phyloP scores from a whole-genome alignment of 352 stramenopile species.

The Pythium grandisporangium region DNA sequence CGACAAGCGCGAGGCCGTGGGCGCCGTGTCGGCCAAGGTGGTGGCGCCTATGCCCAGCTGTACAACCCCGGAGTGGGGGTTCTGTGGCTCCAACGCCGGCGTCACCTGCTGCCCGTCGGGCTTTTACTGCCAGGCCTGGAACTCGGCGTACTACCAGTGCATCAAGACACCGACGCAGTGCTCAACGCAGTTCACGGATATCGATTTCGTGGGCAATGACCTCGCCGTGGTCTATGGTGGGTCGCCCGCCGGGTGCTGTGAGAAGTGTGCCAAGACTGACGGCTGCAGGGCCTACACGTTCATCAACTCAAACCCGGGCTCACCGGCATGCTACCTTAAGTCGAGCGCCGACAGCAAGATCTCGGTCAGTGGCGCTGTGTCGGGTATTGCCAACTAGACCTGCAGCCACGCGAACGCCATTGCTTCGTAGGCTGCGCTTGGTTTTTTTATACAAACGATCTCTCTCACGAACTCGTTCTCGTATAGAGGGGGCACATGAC shows the following conservation, averaged over 20 bases:
- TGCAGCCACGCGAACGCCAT: too few relatives aligned
- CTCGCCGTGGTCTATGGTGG: constrained; percentile 6
- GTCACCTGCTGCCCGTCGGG: constrained; percentile 11
- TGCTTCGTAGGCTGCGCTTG: too few relatives aligned
- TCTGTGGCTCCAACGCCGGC: constrained; percentile 2
- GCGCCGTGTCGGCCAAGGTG: constrained; percentile 14
- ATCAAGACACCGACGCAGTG: constrained; percentile 11
- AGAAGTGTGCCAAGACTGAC: constrained; percentile 8
- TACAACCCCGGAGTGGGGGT: constrained; percentile 1
- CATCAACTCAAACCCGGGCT: constrained; percentile 12
- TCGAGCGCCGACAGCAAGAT: neutral
- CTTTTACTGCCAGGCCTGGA: constrained; percentile 19
- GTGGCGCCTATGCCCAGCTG: neutral
- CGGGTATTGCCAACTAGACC: constrained; percentile 1
- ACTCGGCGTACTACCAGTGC: constrained; percentile 12
- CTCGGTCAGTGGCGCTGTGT: neutral
- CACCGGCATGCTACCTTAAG: constrained; percentile 19
- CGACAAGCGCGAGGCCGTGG: constrained; percentile 3
- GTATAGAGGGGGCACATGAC: too few relatives aligned
- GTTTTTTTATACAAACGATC: too few relatives aligned
- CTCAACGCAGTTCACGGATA: constrained; percentile 12
- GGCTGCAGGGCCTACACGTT: constrained; percentile 26
- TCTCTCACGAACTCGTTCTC: too few relatives aligned
- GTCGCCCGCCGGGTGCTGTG: constrained; percentile 13
- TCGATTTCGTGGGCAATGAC: constrained; percentile 14